phyloP scores from a whole-genome alignment of 2,329 filamentous ascomycete species.

The Cordyceps fumosorosea region DNA sequence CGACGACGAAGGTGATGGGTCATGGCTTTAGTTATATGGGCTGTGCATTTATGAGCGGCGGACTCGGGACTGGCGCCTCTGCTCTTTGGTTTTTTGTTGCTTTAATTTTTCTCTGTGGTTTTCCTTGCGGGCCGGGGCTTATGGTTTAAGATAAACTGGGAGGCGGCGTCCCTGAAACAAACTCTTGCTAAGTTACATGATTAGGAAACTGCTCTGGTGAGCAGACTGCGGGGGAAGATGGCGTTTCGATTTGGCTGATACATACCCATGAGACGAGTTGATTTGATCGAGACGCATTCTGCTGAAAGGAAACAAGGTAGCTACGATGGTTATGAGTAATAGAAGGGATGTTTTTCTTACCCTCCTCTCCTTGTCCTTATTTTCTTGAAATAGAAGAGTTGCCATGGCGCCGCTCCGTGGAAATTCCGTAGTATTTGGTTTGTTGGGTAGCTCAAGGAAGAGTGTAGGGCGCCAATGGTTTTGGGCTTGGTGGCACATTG shows the following conservation, averaged over 20 bases:
- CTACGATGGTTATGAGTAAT: conserved; percentile 8
- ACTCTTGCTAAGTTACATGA: not conserved
- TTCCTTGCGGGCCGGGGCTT: no score
- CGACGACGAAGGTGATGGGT: conserved; percentile 31
- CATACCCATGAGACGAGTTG: conserved; percentile 6
- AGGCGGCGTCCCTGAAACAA: not conserved
- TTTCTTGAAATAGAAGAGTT: not conserved
- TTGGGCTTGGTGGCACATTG: no score
- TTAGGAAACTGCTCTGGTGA: not conserved
- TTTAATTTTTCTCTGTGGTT: not conserved
- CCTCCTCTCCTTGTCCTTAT: not conserved
- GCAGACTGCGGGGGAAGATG: not conserved
- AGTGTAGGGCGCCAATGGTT: not conserved
- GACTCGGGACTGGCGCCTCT: not conserved
- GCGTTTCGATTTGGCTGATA: conserved; percentile 7
- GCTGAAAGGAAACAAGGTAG: conserved; percentile 1
- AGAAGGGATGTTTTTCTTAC: not conserved
- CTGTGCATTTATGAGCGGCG: not conserved
- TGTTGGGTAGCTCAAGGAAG: not conserved
- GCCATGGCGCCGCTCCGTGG: not conserved
- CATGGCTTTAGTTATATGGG: conserved; percentile 22
- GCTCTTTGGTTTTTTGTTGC: not conserved
- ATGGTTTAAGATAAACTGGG: not conserved
- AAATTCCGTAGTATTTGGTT: not conserved
- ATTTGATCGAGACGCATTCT: conserved; percentile 3